A percentile compares a stretch with the other conserved stretches of the same genome.
These are phyloP conservation scores for Davidsoniella virescens DNA, from an alignment of 2,329 filamentous ascomycete species.

Conservation along the genomic window DNA sequence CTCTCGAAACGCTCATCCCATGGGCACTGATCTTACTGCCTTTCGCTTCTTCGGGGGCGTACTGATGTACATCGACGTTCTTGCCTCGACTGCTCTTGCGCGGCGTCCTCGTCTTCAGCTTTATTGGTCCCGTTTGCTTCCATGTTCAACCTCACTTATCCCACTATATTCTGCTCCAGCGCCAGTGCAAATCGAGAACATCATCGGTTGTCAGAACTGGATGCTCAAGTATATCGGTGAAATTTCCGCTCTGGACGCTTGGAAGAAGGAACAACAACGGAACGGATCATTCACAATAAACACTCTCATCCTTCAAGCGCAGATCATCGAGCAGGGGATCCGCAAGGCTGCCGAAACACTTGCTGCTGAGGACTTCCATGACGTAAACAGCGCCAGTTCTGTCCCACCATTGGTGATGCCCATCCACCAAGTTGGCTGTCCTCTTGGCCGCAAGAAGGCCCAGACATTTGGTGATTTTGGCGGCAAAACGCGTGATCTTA, in stretches of 20 bases:
- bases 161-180: slow-evolving; percentile 14
- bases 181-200: slow-evolving; percentile 30
- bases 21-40: slow-evolving; percentile 30
- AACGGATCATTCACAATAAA: slow-evolving; percentile 28
- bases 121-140: slow-evolving; percentile 27
- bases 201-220: slow-evolving; percentile 42
- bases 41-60: slow-evolving; percentile 31
- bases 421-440: slow-evolving; percentile 12
- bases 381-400: slow-evolving; percentile 1
- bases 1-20: slow-evolving; percentile 21
- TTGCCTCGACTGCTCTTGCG: slow-evolving; percentile 31
- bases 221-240: slow-evolving; percentile 37
- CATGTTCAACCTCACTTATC: slow-evolving; percentile 15
- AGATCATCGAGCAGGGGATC: slow-evolving; percentile 24
- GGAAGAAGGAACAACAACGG: slow-evolving; percentile 33
- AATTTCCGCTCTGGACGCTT: slow-evolving; percentile 35
- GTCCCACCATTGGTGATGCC: slow-evolving; percentile 10
- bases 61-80: slow-evolving; percentile 32
- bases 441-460: slow-evolving; percentile 2
- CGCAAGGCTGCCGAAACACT: slow-evolving; percentile 20
- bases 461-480: slow-evolving; percentile 10
- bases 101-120: slow-evolving; percentile 25
- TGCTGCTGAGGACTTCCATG: slow-evolving; percentile 8
- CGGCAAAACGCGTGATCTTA: slow-evolving; percentile 9
- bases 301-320: slow-evolving; percentile 30